phyloP scores from a whole-genome alignment of 164 flowering plant species.

The Magnolia sinica region DNA sequence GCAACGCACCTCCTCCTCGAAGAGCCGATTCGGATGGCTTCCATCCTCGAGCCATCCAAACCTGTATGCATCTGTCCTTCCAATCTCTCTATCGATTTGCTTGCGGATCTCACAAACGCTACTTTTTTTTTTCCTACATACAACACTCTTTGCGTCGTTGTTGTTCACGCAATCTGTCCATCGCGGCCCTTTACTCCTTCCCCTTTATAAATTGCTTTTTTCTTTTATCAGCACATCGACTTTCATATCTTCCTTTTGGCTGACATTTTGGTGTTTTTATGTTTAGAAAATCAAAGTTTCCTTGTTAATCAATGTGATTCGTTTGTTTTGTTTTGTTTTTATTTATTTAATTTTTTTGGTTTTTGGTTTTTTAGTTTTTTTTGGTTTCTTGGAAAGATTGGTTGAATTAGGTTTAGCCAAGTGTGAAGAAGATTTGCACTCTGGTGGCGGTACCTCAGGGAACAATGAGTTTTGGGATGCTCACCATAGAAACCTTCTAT shows the following conservation, averaged over 20 bases:
- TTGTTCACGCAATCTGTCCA: background rate
- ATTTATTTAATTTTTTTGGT: too few relatives aligned
- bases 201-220: background rate
- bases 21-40: conserved; percentile 95
- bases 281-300: background rate
- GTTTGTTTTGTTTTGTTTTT: too few relatives aligned
- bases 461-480: too few relatives aligned
- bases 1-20: conserved; percentile 79
- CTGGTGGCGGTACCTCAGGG: too few relatives aligned
- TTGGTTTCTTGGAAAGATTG: too few relatives aligned
- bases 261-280: background rate
- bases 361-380: too few relatives aligned
- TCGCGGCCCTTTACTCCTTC: too few relatives aligned
- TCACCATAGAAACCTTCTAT: too few relatives aligned
- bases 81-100: background rate
- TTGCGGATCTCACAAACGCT: background rate
- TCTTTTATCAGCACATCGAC: too few relatives aligned
- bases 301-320: too few relatives aligned
- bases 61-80: conserved; percentile 30
- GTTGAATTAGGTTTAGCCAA: too few relatives aligned
- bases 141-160: background rate
- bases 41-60: conserved; percentile 89
- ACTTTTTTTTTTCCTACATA: background rate
- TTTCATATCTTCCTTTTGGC: background rate
- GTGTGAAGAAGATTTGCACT: too few relatives aligned